phyloP scores from a whole-genome alignment of 2,329 filamentous ascomycete genomes.

The Penicillium janthinellum region DNA sequence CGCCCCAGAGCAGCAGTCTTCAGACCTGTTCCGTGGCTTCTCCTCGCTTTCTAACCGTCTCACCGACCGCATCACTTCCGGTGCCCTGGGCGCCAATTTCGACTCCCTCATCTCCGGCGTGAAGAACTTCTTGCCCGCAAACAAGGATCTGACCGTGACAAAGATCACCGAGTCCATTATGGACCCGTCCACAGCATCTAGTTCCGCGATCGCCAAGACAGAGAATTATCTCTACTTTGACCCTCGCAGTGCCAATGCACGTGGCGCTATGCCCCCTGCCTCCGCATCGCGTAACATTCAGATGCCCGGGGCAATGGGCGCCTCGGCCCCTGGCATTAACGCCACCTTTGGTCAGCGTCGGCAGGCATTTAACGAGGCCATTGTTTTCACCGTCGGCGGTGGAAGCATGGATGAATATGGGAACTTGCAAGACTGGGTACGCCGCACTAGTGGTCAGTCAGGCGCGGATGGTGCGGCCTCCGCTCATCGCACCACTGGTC shows the following conservation, averaged over 20 bases:
- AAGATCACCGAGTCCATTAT: conserved; percentile 98
- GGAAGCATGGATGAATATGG: conserved; percentile 99
- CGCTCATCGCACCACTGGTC: conserved; percentile 36
- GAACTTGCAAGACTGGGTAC: conserved; percentile 94
- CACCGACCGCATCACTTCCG: conserved; percentile 91
- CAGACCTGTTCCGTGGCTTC: conserved; percentile 88
- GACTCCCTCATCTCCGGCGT: conserved; percentile 93
- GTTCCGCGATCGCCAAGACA: conserved; percentile 91
- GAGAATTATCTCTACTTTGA: conserved; percentile 98
- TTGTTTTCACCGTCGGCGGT: conserved; percentile 93
- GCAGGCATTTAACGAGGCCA: conserved; percentile 85
- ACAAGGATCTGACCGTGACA: conserved; percentile 93
- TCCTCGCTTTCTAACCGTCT: conserved; percentile 87
- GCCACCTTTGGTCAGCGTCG: conserved; percentile 89
- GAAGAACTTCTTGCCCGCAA: conserved; percentile 95
- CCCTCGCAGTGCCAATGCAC: conserved; percentile 86
- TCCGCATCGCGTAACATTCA: conserved; percentile 54
- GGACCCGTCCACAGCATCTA: conserved; percentile 88
- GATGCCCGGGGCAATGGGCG: conserved; percentile 47
- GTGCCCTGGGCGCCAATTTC: conserved; percentile 82
- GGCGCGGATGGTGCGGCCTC: conserved; percentile 52
- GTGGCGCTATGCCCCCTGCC: conserved; percentile 85
- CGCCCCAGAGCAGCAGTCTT: conserved; percentile 61
- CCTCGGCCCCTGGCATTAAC: conserved; percentile 64
- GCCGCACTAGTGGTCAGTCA: conserved; percentile 63